phyloP scores from a whole-genome alignment of 345 rosid species.

The Barbarea vulgaris region DNA sequence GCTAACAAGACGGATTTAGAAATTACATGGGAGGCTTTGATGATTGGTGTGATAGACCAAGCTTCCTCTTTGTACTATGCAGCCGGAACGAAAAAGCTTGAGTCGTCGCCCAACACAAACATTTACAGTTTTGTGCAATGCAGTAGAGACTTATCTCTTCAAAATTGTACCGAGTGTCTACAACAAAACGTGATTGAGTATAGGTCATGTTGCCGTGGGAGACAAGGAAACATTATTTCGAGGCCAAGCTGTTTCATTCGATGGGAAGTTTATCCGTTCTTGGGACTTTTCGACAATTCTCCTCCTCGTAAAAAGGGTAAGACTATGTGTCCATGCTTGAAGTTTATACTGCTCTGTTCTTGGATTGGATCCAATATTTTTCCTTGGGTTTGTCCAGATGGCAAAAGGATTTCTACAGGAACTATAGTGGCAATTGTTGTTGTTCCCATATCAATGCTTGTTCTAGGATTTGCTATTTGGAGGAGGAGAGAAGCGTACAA shows the following conservation, averaged over 20 bases:
- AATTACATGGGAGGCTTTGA: conserved; percentile 36
- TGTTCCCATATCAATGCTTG: conserved; percentile 2
- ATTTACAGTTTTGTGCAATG: conserved; percentile 54
- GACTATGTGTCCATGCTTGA: background rate
- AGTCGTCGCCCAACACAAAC: background rate
- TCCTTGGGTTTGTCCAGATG: conserved; percentile 26
- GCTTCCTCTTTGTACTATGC: conserved; percentile 42
- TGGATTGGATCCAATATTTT: background rate
- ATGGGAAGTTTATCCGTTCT: conserved; percentile 41
- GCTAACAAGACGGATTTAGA: conserved; percentile 20
- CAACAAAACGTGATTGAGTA: background rate
- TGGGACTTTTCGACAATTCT: conserved; percentile 12
- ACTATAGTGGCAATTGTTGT: conserved; percentile 15
- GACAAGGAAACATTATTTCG: conserved; percentile 41
- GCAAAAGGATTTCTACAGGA: conserved; percentile 12
- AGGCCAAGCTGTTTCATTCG: conserved; percentile 47
- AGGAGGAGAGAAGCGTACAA: background rate
- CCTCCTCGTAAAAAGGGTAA: background rate
- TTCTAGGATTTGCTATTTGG: conserved; percentile 14
- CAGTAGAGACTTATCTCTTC: conserved; percentile 41
- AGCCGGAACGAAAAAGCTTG: background rate
- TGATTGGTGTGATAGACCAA: conserved; percentile 9
- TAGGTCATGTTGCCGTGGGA: conserved; percentile 36
- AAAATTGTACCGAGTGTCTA: conserved; percentile 40
- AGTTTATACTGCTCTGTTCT: background rate